These are phyloP conservation scores for Neofusicoccum laricinum DNA, from an alignment of 2,329 filamentous ascomycete genomes.

Conservation along the genomic window DNA sequence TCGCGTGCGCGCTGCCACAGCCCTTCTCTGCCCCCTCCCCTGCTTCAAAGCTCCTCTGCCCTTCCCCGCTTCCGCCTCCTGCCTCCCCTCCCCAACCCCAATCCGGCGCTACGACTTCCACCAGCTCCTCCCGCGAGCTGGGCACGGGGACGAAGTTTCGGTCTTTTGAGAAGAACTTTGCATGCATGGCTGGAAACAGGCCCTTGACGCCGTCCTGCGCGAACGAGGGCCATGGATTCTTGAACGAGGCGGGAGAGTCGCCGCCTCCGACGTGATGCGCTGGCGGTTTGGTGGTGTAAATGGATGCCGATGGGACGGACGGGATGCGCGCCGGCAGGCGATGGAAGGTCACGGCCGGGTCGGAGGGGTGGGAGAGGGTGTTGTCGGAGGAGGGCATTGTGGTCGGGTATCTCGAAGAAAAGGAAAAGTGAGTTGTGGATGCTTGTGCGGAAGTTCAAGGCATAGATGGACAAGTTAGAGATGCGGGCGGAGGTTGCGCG, in stretches of 20 bases:
- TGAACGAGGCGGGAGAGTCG: constrained; percentile 43
- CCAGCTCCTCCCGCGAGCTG: constrained; percentile 38
- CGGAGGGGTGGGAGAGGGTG: background rate
- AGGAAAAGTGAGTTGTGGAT: no score
- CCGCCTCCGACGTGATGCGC: constrained; percentile 34
- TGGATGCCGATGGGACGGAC: background rate
- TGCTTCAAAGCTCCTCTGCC: constrained; percentile 39
- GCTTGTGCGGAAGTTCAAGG: no score
- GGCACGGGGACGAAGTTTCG: constrained; percentile 49
- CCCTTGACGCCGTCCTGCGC: constrained; percentile 19
- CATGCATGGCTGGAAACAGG: constrained; percentile 30
- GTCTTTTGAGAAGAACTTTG: constrained; percentile 34
- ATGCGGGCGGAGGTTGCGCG: no score
- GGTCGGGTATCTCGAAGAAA: no score
- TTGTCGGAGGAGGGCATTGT: background rate
- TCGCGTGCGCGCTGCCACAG: background rate
- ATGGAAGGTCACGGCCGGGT: background rate
- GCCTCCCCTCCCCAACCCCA: constrained; percentile 24
- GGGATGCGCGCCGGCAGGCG: background rate
- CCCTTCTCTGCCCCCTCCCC: background rate
- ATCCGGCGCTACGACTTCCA: constrained; percentile 41
- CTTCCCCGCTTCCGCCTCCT: constrained; percentile 27
- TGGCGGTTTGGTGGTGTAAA: background rate
- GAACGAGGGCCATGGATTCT: constrained; percentile 51
- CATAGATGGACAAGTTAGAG: no score